Evolutionary conservation across 2,329 filamentous ascomycete genomes (phyloP).

Genomic region (Samsoniella hepiali): DNA sequence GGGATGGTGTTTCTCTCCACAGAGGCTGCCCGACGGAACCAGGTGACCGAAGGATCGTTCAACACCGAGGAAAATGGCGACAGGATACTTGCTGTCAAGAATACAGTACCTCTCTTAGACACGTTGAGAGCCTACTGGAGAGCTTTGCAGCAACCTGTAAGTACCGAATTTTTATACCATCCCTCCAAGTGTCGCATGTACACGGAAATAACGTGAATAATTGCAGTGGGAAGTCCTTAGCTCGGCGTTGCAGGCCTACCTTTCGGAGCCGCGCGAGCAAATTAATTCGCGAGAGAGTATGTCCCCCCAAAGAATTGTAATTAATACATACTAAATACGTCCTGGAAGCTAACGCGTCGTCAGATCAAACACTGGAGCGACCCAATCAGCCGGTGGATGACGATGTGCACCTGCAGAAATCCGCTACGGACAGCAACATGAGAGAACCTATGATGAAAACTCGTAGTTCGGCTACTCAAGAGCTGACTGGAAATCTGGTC

Average conservation of each 20-base stretch:
- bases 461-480: background rate
- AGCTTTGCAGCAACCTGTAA: conserved; percentile 12
- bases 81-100: background rate
- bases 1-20: conserved; percentile 10
- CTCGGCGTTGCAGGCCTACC: background rate
- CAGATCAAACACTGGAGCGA: background rate
- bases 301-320: background rate
- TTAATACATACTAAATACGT: too few species aligned
- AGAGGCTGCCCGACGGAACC: conserved; percentile 5
- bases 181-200: too few species aligned
- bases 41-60: background rate
- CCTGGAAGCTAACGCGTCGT: background rate
- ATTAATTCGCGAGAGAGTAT: background rate
- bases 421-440: background rate
- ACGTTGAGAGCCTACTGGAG: conserved; percentile 2
- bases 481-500: background rate
- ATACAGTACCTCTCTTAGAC: background rate
- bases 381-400: background rate
- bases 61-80: background rate
- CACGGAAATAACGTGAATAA: background rate
- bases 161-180: background rate
- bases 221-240: conserved; percentile 1
- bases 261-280: background rate
- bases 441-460: background rate
- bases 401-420: background rate